phyloP scores from a whole-genome alignment of 163 green algal genomes.

The Chlamydomonas reinhardtii region DNA sequence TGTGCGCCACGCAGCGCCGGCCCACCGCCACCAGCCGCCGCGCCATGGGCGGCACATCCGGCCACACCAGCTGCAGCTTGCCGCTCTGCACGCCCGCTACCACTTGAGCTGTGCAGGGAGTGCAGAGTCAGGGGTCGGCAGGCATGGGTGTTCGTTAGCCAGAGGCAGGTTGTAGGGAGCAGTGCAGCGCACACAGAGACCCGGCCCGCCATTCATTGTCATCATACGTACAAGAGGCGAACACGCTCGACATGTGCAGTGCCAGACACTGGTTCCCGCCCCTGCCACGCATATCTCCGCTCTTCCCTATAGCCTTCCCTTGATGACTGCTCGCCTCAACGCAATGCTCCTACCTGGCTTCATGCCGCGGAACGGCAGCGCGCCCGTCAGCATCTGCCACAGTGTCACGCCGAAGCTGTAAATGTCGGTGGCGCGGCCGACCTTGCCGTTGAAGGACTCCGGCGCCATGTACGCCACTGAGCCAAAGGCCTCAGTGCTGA shows the following conservation, averaged over 20 bases:
- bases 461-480: conserved; percentile 24
- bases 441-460: conserved; percentile 30
- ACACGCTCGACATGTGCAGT: no score
- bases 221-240: no score
- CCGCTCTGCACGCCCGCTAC: not conserved
- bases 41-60: not conserved
- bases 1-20: conserved; percentile 1
- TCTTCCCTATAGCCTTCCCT: no score
- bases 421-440: conserved; percentile 27
- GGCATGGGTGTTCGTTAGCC: not conserved
- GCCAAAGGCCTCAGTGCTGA: not conserved
- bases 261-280: no score
- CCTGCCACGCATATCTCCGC: no score
- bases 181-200: no score
- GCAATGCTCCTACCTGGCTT: not conserved
- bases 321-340: no score
- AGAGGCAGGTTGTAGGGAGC: not conserved
- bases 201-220: no score
- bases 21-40: not conserved
- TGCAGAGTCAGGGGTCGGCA: not conserved
- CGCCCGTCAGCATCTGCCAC: conserved; percentile 29
- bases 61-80: conserved; percentile 14
- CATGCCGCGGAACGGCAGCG: conserved; percentile 4
- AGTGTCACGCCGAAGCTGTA: conserved; percentile 37
- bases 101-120: conserved; percentile 10